Percentiles rank a stretch among this genome's conserved stretches.
These are phyloP conservation scores for Penicillium nucicola DNA, from an alignment of 495 filamentous ascomycete species.

Conservation along the genomic window DNA sequence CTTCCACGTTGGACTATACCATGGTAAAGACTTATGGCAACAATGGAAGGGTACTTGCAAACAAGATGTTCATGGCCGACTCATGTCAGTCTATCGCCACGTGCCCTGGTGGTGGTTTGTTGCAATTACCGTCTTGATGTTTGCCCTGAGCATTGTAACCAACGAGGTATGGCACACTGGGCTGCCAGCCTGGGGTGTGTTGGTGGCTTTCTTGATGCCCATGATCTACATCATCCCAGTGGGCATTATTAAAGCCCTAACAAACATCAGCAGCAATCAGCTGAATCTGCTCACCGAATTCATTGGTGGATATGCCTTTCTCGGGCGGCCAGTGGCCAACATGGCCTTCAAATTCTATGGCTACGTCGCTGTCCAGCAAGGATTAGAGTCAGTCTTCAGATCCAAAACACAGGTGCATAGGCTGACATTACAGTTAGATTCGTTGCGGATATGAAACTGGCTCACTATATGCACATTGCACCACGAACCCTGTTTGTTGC, in stretches of 20 bases:
- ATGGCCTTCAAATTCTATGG: slow-evolving; percentile 79
- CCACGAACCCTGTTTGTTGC: slow-evolving; percentile 66
- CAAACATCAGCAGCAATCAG: slow-evolving; percentile 64
- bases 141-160: slow-evolving; percentile 58
- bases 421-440: slow-evolving; percentile 42
- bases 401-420: slow-evolving; percentile 38
- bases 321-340: slow-evolving; percentile 61
- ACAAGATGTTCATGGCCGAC: slow-evolving; percentile 47
- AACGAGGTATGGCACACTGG: slow-evolving; percentile 64
- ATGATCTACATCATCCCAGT: slow-evolving; percentile 44
- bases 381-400: slow-evolving; percentile 38
- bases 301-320: slow-evolving; percentile 67
- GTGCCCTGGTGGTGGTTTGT: slow-evolving; percentile 48
- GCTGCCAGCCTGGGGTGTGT: slow-evolving; percentile 63
- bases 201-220: slow-evolving; percentile 53
- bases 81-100: slow-evolving; percentile 33
- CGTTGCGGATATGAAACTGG: slow-evolving; percentile 75
- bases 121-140: slow-evolving; percentile 44
- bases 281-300: slow-evolving; percentile 71
- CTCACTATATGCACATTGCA: slow-evolving; percentile 74
- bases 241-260: slow-evolving; percentile 58
- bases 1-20: slow-evolving; percentile 61
- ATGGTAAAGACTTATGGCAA: slow-evolving; percentile 59
- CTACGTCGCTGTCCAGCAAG: slow-evolving; percentile 62
- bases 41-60: slow-evolving; percentile 59